Percentiles rank a stretch among this genome's conserved stretches.
These are phyloP conservation scores for Aureobasidium sp. DNA, from an alignment of 2,329 filamentous ascomycete genomes.

Conservation along the genomic window DNA sequence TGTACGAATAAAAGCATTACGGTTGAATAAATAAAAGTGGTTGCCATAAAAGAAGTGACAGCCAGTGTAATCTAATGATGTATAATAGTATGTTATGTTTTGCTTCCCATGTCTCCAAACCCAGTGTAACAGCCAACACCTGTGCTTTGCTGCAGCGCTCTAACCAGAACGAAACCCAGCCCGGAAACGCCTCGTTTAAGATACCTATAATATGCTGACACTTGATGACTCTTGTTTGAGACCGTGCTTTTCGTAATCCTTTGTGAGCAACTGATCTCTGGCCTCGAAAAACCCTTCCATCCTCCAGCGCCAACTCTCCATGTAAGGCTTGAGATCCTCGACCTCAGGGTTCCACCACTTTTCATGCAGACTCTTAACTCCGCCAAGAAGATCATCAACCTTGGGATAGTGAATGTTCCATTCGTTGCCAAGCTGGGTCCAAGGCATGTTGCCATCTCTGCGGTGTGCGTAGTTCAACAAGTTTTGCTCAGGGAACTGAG, in stretches of 20 bases:
- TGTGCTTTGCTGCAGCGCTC: background rate
- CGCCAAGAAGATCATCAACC: constrained; percentile 31
- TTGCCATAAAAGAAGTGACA: background rate
- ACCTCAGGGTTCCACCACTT: constrained; percentile 35
- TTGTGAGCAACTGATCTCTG: constrained; percentile 20
- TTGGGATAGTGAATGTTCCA: constrained; percentile 35
- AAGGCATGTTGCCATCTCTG: constrained; percentile 35
- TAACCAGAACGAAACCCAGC: background rate
- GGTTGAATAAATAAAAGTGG: background rate
- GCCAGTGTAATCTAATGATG: background rate
- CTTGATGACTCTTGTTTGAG: background rate
- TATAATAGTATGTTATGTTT: background rate
- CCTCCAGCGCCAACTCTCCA: constrained; percentile 29
- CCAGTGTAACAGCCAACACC: background rate
- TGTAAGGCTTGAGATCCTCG: constrained; percentile 27
- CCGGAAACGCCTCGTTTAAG: background rate
- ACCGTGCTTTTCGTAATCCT: constrained; percentile 7
- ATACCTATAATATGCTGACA: background rate
- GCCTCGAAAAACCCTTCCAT: constrained; percentile 34
- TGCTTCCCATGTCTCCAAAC: background rate
- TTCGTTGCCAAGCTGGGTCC: constrained; percentile 30
- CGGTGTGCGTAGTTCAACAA: constrained; percentile 33
- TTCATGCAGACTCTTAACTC: constrained; percentile 32
- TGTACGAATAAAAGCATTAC: background rate
- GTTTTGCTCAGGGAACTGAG: constrained; percentile 31